Evolutionary conservation across 129 eudicot genomes (phyloP).

Genomic region (Chrysanthemum makinoi): DNA sequence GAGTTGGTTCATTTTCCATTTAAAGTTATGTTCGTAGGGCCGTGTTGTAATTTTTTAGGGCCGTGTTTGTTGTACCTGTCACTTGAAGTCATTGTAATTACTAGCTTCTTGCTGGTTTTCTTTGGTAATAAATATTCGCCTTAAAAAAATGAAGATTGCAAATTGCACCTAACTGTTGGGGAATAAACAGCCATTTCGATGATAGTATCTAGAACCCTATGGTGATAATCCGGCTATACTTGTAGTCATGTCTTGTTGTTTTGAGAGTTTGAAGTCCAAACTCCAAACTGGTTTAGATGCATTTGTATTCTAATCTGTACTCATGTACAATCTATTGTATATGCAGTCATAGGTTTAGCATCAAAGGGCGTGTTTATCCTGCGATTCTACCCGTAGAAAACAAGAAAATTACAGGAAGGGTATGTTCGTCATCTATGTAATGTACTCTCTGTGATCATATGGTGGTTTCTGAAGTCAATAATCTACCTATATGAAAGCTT

Average conservation of each 20-base stretch:
- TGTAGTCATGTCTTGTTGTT: neutral
- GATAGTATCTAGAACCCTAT: too few relatives aligned
- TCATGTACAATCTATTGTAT: constrained; percentile 15
- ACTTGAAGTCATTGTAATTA: too few relatives aligned
- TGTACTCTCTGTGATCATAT: constrained; percentile 3
- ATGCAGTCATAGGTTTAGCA: constrained; percentile 84
- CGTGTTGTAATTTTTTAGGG: too few relatives aligned
- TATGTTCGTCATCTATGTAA: constrained; percentile 31
- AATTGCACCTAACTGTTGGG: too few relatives aligned
- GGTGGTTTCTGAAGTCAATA: neutral
- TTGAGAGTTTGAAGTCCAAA: neutral
- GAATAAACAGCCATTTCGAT: too few relatives aligned
- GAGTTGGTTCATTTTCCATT: too few relatives aligned
- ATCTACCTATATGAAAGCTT: neutral
- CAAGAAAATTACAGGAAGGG: constrained; percentile 73
- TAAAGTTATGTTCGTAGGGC: too few relatives aligned
- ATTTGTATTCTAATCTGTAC: neutral
- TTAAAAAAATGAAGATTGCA: too few relatives aligned
- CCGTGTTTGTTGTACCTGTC: too few relatives aligned
- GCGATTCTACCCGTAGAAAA: constrained; percentile 82
- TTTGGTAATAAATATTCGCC: too few relatives aligned
- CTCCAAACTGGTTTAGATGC: neutral
- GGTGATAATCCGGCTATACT: neutral
- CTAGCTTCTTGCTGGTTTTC: too few relatives aligned
- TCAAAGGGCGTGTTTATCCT: constrained; percentile 92